Evolutionary conservation across 352 stramenopile genomes (phyloP), one percentile per base, ranked within the genome.

Genomic region (Pythium myriotylum): DNA sequence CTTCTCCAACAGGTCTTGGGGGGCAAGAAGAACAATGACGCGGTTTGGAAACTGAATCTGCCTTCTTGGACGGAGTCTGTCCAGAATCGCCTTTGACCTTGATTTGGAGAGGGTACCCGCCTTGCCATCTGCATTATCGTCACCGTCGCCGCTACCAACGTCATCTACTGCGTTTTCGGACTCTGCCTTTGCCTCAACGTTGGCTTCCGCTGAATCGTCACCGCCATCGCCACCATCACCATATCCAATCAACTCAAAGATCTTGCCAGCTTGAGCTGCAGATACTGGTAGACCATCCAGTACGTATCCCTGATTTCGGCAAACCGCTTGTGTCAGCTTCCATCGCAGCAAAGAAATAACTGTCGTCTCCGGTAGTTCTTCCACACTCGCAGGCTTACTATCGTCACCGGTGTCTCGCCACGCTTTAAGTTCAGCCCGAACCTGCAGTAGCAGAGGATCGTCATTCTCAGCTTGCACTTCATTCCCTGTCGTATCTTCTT

Each of bases 261-360:
- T 63, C 41, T 61, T 66, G 24, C 62, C 46, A 0, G 85, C 85
- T 35, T 87, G 82, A 19, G 68, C 65, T 17, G 76, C 62, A 3
- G 76, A 78, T 16, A 72, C 59, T 2, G 85, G 81, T 2, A 91
- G 41, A 0, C 83, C 86, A 35, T 95, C 85, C 8, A 95, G 65
- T 19, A 96, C 87, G 49, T 89, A 96, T 3, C 87, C 87, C 45
- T 94, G 87, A 69, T 94, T 95, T 7, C 77, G 82, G 37, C 82
- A 94, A 48, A 62, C 52, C 0, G 81, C 59, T 27, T 62, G 73
- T 20, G 70, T 56, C 8, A 95, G 66, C 54, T 91, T 91, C 79
- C 84, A 93, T 32, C 82, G 74, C 23, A 95, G 45, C 26, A 90
- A 54, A 4, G 75, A 62, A 6, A 89, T 59, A 19, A 86, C 45